These are phyloP conservation scores for Trichosporon coremiiforme DNA, from an alignment of 1,284 basidiomycete species.

Conservation along the genomic window DNA sequence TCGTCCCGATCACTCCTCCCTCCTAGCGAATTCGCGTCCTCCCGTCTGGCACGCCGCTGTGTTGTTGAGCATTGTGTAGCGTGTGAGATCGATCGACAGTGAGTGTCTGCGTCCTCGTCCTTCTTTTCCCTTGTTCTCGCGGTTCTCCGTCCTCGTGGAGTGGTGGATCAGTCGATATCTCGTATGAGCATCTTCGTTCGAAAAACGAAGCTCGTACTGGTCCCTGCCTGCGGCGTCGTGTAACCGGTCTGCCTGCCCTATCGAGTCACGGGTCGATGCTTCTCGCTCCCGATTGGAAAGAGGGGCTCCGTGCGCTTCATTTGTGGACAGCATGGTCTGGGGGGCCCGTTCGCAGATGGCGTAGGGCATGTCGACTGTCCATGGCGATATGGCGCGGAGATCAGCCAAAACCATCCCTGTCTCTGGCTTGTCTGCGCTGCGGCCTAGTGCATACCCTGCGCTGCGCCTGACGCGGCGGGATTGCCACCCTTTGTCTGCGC, in stretches of 20 bases:
- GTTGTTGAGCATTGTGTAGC: conserved; percentile 8
- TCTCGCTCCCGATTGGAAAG: background rate
- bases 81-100: conserved; percentile 11
- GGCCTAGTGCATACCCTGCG: background rate
- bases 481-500: conserved; percentile 4
- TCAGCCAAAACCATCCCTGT: background rate
- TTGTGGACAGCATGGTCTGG: conserved; percentile 4
- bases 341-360: conserved; percentile 12
- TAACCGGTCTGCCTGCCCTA: background rate
- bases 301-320: conserved; percentile 10
- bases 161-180: background rate
- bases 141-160: background rate
- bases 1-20: background rate
- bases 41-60: background rate
- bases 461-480: conserved; percentile 2
- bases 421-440: background rate
- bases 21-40: background rate
- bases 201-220: background rate
- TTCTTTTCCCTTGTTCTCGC: background rate
- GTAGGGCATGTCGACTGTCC: background rate
- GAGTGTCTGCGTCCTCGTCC: background rate
- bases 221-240: background rate
- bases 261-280: background rate
- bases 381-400: conserved; percentile 3
- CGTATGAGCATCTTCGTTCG: background rate